Percentiles rank a stretch among this genome's conserved stretches.
Evolutionary conservation across 257 asterid genomes (phyloP).

Genomic region (Eucommia ulmoides): DNA sequence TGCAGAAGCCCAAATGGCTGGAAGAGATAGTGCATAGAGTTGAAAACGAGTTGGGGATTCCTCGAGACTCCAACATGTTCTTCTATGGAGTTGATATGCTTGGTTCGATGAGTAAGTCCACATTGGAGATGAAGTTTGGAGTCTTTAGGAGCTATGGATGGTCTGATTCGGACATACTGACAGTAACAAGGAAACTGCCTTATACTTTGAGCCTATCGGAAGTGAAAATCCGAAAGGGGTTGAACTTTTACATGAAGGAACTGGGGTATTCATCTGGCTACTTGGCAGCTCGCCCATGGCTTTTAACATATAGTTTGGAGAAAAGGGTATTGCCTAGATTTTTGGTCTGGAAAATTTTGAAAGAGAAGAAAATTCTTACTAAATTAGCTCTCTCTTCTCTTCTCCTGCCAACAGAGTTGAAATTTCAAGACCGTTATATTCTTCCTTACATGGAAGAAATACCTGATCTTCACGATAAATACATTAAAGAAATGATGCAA

Average conservation of each 20-base stretch:
- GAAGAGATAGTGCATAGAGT: slow-evolving; percentile 7
- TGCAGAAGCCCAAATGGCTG: neutral
- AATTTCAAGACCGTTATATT: slow-evolving; percentile 8
- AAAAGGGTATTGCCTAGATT: slow-evolving; percentile 16
- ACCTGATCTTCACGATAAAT: slow-evolving; percentile 7
- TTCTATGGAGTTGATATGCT: slow-evolving; percentile 7
- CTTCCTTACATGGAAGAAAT: slow-evolving; percentile 16
- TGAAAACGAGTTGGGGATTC: slow-evolving; percentile 16
- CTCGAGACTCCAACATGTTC: slow-evolving; percentile 12
- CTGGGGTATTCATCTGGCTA: slow-evolving; percentile 5
- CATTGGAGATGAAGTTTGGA: slow-evolving; percentile 6
- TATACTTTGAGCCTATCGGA: neutral
- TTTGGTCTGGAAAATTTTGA: slow-evolving; percentile 6
- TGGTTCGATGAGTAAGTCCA: neutral
- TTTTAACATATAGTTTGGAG: slow-evolving; percentile 15
- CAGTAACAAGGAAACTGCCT: slow-evolving; percentile 6
- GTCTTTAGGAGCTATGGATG: slow-evolving; percentile 18
- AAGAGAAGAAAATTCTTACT: slow-evolving; percentile 9
- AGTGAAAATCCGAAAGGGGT: neutral
- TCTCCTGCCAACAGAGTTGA: neutral
- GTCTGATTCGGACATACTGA: slow-evolving; percentile 10
- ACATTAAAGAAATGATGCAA: neutral
- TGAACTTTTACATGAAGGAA: slow-evolving; percentile 9
- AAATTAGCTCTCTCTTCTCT: neutral
- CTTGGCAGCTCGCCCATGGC: slow-evolving; percentile 6